Evolutionary conservation across 73 alveolate genomes (phyloP), one percentile per base, ranked within the genome.

Genomic region (Blepharisma stoltei): DNA sequence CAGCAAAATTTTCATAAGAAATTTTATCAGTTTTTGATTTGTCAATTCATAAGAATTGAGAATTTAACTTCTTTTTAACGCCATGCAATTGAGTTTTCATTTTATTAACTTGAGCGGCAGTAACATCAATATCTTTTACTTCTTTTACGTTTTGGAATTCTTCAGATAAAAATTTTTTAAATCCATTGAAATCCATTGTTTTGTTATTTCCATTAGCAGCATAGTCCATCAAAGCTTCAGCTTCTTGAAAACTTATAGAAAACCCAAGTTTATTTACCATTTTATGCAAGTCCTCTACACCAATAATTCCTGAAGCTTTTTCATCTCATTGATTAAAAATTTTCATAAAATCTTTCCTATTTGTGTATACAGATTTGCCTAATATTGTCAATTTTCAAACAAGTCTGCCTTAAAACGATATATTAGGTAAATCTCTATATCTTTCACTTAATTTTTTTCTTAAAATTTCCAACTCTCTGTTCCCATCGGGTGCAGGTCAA

Each of bases 41-140:
- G 5, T 60, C 73, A n/a, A 25, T 11, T 60, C 23, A 14, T 9
- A 60, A 20, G 46, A 60, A 60, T 38, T 60, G 73, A 9, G 73
- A 60, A 8, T 25, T 14, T 9, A 60, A 25, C n/a, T 14, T 60
- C 5, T 60, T 60, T 20, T 0, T 9, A 60, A 5, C 14, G 5
- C 23, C 73, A 20, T 14, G n/a, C 23, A 60, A 25, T 14, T 14
- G 18, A 8, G 14, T n/a, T 60, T 60, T 14, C 37, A 60, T 8
- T 14, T 8, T 14, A 60, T 60, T 60, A 18, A 8, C 23, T 52
- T 32, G 41, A 32, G 41, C 41, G 0, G 6, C 4, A 14, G 66
- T 11, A 14, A 52, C 23, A 14, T 52, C 27, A 52, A 52, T 14
- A 52, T 52, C 66, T 25, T 60, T n/a, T 60, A 9, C n/a, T 2